These are phyloP conservation scores for Fremontodendron californicum DNA, from an alignment of 345 rosid species.

Conservation along the genomic window DNA sequence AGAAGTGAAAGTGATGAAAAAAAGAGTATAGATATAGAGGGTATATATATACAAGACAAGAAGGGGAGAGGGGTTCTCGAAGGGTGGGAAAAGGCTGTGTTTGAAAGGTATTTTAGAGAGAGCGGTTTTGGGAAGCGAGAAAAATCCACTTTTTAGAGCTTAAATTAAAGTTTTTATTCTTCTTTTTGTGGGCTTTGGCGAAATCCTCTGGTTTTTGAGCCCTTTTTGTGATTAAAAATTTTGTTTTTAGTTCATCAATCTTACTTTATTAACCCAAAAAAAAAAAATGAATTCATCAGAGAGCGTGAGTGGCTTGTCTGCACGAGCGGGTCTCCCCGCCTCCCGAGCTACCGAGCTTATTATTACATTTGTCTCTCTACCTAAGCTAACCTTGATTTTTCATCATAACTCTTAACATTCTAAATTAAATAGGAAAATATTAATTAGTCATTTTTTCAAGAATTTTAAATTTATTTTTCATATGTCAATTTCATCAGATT, in stretches of 20 bases:
- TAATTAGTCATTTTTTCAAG: no score
- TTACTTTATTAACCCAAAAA: constrained; percentile 9
- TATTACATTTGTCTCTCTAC: constrained; percentile 16
- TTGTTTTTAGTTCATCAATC: constrained; percentile 24
- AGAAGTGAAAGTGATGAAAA: constrained; percentile 29
- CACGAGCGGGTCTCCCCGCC: constrained; percentile 69
- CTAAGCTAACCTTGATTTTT: constrained; percentile 18
- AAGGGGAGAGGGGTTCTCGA: constrained; percentile 3
- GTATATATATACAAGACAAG: constrained; percentile 21
- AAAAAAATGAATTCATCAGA: not conserved
- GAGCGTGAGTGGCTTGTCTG: constrained; percentile 51
- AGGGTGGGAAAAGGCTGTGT: constrained; percentile 22
- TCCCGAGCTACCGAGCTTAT: constrained; percentile 55
- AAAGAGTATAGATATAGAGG: constrained; percentile 11
- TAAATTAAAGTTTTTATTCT: not conserved
- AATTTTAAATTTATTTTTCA: no score
- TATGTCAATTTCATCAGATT: not conserved
- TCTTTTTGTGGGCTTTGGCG: constrained; percentile 7
- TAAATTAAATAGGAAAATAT: no score
- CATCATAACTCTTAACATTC: not conserved
- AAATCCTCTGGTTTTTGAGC: constrained; percentile 14
- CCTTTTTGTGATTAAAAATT: constrained; percentile 19
- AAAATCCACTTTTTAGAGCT: constrained; percentile 23
- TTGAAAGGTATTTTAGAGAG: constrained; percentile 32
- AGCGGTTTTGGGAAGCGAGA: constrained; percentile 29